These are phyloP conservation scores for Hygrophila difformis DNA, from an alignment of 257 asterid species.

Conservation along the genomic window DNA sequence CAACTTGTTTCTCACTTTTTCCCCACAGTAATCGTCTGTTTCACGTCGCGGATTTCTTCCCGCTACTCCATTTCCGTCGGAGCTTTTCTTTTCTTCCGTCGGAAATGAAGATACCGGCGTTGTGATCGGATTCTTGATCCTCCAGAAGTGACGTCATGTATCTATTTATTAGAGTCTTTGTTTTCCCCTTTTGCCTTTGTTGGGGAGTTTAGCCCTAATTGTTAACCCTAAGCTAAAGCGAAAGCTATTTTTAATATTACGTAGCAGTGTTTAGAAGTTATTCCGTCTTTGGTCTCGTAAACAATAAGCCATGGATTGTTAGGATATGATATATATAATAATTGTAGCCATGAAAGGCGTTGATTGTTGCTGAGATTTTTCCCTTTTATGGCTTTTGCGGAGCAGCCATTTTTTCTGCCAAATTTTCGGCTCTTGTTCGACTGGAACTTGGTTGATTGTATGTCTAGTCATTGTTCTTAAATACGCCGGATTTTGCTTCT, in stretches of 20 bases:
- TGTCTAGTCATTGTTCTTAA: no score
- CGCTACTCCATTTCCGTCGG: background rate
- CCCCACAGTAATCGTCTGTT: background rate
- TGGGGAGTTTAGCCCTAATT: conserved; percentile 3
- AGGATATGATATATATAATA: no score
- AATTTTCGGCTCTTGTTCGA: conserved; percentile 1
- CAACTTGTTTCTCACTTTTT: conserved; percentile 8
- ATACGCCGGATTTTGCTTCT: background rate
- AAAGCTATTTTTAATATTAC: background rate
- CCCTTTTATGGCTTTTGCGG: conserved; percentile 8
- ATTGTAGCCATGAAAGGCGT: no score
- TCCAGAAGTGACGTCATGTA: conserved; percentile 29
- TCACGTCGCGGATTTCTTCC: background rate
- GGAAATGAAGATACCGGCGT: conserved; percentile 32
- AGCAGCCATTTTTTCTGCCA: conserved; percentile 8
- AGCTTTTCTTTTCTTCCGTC: background rate
- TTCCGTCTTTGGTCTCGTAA: conserved; percentile 21
- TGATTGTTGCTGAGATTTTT: conserved; percentile 12
- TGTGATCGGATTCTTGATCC: conserved; percentile 18
- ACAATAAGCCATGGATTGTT: conserved; percentile 14
- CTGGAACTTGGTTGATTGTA: background rate
- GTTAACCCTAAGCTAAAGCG: conserved; percentile 22
- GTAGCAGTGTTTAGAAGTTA: conserved; percentile 29
- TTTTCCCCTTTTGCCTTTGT: background rate
- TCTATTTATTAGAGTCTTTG: background rate